phyloP scores from a whole-genome alignment of 2,329 filamentous ascomycete genomes.

The Fusarium marasasianum region DNA sequence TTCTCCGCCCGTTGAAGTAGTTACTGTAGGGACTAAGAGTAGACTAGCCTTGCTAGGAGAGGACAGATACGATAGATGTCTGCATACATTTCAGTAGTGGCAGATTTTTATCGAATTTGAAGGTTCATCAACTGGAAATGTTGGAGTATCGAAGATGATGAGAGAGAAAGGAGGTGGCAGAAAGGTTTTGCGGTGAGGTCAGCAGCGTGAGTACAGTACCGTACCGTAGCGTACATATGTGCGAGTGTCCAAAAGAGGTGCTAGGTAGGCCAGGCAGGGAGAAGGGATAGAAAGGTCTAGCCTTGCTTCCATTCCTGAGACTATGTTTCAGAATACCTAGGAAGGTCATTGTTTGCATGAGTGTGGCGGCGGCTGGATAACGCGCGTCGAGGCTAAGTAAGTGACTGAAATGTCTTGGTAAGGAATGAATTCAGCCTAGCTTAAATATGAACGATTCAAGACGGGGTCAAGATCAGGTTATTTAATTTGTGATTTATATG shows the following conservation, averaged over 20 bases:
- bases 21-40: too few species aligned
- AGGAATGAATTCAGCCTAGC: constrained; percentile 25
- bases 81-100: not conserved
- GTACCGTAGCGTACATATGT: not conserved
- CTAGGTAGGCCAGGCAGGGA: not conserved
- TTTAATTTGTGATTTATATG: not conserved
- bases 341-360: constrained; percentile 14
- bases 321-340: constrained; percentile 25
- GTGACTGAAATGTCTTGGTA: constrained; percentile 16
- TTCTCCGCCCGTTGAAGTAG: not conserved
- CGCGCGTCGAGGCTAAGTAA: constrained; percentile 25
- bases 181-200: not conserved
- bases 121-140: not conserved
- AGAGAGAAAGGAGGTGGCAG: constrained; percentile 22
- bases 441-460: not conserved
- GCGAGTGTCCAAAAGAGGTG: not conserved
- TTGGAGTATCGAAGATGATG: constrained; percentile 1
- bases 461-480: not conserved
- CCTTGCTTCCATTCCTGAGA: constrained; percentile 9
- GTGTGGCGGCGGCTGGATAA: constrained; percentile 26
- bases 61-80: not conserved
- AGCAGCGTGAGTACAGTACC: not conserved
- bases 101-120: not conserved
- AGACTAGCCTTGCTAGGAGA: not conserved
- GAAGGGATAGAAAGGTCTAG: constrained; percentile 18